Base-by-base conservation (phyloP, 345 rosid genomes). In the Carallia brachiata region DNA sequence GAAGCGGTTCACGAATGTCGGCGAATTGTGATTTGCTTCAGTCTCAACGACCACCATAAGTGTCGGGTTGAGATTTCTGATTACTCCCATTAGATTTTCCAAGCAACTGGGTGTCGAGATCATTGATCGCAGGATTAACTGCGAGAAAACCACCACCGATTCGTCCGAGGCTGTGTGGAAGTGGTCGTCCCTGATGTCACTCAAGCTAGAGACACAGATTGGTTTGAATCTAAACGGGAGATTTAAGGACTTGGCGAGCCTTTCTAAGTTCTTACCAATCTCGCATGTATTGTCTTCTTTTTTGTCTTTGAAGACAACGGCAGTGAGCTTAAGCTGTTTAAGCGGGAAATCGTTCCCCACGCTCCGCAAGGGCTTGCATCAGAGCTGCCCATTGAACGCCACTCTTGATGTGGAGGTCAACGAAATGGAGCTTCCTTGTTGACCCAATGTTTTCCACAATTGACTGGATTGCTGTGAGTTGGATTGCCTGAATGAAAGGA, bases 11-110 rank as follows among this genome's bases (percentile, higher is more conserved):
- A 78, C 81, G 8, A 81, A 86, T 2, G 73, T 71, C 1, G 87
- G 84, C 18, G 90, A 86, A 67, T 81, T 83, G 71, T 81, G 88
- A 55, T 81, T 86, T 9, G 90, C 92, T 70, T 88, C 87, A 1
- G 66, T 78, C 76, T 88, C 92, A 2, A 67, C 47, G 28, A 84
- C 79, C 36, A 83, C 72, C 86, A 83, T 68, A 27, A 86, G 30
- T 17, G 77, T 15, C 50, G 90, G 92, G 19, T 81, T 78, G 53
- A 84, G 81, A 18, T 36, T 74, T 63, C 52, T 81, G 2, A 84
- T 70, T 68, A 81, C 87, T 4, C 65, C 62, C 75, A 80, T 69
- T 62, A 86, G 50, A 56, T 70, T 70, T 62, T 88, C 88, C 68
- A 88, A 69, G 69, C 70, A 70, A n/a, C 39, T 52, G 7, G 88